Conservation (phyloP, 352 stramenopile genomes). For the Globisporangium middletonii region DNA sequence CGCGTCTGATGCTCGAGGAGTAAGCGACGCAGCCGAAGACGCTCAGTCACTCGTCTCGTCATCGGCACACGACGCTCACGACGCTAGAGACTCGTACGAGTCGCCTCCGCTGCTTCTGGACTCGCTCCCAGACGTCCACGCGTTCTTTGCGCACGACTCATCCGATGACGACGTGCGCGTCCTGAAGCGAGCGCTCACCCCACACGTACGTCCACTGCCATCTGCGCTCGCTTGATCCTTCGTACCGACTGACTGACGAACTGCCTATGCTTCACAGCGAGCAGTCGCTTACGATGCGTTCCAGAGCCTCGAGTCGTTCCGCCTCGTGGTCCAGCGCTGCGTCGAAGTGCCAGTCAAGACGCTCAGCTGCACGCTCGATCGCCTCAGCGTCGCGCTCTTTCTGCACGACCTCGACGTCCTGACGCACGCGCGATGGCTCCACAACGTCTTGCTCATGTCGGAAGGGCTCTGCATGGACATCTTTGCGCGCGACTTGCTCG, state of each 20-base stretch:
- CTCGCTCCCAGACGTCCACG: conserved; percentile 9
- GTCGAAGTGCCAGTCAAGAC: conserved; percentile 33
- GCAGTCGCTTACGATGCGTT: neutral
- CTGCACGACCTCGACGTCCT: conserved; percentile 32
- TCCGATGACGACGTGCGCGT: conserved; percentile 6
- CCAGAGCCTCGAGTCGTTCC: conserved; percentile 22
- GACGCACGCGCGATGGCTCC: conserved; percentile 51
- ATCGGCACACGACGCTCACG: neutral
- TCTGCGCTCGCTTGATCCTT: neutral
- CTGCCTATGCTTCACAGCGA: neutral
- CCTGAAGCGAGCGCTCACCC: conserved; percentile 1
- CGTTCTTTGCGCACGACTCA: conserved; percentile 7
- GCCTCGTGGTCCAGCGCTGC: conserved; percentile 30
- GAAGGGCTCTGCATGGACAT: conserved; percentile 71
- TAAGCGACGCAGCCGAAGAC: too few relatives aligned
- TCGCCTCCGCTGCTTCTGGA: neutral
- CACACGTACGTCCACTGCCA: neutral
- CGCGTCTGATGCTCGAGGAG: too few relatives aligned
- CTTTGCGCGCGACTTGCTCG: conserved; percentile 53
- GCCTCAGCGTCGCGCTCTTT: conserved; percentile 38
- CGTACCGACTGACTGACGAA: neutral
- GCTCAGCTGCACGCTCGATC: conserved; percentile 37
- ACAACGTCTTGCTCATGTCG: conserved; percentile 64
- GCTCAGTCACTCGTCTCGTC: too few relatives aligned
- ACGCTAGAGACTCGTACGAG: neutral